A percentile compares a stretch with the other conserved stretches of the same genome.
phyloP scores from a whole-genome alignment of 1,284 basidiomycete species.

The Cutaneotrichosporon daszewskae region DNA sequence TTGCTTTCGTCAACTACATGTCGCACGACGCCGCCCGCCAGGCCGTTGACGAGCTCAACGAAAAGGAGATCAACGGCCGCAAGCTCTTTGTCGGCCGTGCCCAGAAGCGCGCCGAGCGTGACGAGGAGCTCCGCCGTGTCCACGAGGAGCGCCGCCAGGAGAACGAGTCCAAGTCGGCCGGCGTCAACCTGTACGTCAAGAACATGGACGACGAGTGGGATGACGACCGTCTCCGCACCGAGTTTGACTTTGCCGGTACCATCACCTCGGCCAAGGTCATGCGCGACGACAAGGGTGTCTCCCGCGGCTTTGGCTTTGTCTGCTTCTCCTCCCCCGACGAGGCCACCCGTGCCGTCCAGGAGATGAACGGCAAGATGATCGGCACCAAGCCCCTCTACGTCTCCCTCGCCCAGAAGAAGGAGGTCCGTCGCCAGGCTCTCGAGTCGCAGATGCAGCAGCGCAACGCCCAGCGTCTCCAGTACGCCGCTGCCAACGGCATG shows the following conservation, averaged over 20 bases:
- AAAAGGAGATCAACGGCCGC: slow-evolving; percentile 77
- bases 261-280: slow-evolving; percentile 99
- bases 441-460: slow-evolving; percentile 98
- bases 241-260: slow-evolving; percentile 95
- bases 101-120: slow-evolving; percentile 98
- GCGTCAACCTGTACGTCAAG: slow-evolving; percentile 99
- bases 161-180: slow-evolving; percentile 96
- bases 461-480: slow-evolving; percentile 83
- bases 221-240: slow-evolving; percentile 86
- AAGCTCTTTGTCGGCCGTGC: slow-evolving; percentile 95
- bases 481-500: slow-evolving; percentile 77
- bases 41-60: slow-evolving; percentile 88
- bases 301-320: slow-evolving; percentile 95
- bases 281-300: slow-evolving; percentile 78
- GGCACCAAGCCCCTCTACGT: slow-evolving; percentile 98
- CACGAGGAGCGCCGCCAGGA: slow-evolving; percentile 97
- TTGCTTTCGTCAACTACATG: slow-evolving; percentile 98
- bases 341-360: slow-evolving; percentile 97
- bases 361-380: slow-evolving; percentile 99
- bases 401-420: slow-evolving; percentile 95
- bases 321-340: slow-evolving; percentile 99
- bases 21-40: slow-evolving; percentile 83
- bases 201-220: slow-evolving; percentile 85
- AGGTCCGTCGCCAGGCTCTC: slow-evolving; percentile 95
- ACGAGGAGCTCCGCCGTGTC: slow-evolving; percentile 88